Evolutionary conservation across 441 rosid species (phyloP).

Genomic region (Populus hybrid): DNA sequence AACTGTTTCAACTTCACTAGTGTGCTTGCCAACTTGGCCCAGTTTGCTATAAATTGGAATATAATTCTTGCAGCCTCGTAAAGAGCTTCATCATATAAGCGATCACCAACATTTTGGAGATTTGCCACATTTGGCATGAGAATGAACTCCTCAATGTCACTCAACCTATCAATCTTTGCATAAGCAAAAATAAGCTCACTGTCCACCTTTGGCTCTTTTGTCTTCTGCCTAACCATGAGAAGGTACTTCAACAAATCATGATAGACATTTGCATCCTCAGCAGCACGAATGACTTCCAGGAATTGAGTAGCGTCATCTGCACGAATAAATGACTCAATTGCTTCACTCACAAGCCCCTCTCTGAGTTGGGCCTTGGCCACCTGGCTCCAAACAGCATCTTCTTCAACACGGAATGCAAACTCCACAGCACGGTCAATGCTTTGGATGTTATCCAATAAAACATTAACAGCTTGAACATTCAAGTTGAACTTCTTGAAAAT

Average conservation of each 20-base stretch:
- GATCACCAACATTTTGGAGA: conserved; percentile 96
- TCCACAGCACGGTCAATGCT: conserved; percentile 99
- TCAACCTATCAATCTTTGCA: conserved; percentile 93
- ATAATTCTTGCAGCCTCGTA: conserved; percentile 98
- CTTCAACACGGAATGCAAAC: conserved; percentile 98
- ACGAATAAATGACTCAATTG: conserved; percentile 94
- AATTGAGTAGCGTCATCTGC: conserved; percentile 98
- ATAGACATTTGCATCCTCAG: conserved; percentile 86
- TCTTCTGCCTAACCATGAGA: conserved; percentile 95
- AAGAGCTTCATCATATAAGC: conserved; percentile 79
- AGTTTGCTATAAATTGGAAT: conserved; percentile 92
- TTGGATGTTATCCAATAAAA: conserved; percentile 72
- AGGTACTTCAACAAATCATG: conserved; percentile 97
- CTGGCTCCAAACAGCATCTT: conserved; percentile 98
- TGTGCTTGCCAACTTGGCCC: conserved; percentile 98
- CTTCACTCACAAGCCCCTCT: conserved; percentile 94
- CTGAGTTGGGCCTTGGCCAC: conserved; percentile 97
- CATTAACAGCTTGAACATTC: conserved; percentile 95
- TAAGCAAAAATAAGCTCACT: conserved; percentile 98
- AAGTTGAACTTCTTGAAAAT: conserved; percentile 96
- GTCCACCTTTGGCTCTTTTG: conserved; percentile 98
- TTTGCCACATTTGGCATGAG: conserved; percentile 99
- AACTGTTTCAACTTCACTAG: conserved; percentile 92
- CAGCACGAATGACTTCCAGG: conserved; percentile 80
- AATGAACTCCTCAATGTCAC: conserved; percentile 96